Base-by-base conservation (phyloP, 169 alveolate genomes). In the Eimeria tenella region DNA sequence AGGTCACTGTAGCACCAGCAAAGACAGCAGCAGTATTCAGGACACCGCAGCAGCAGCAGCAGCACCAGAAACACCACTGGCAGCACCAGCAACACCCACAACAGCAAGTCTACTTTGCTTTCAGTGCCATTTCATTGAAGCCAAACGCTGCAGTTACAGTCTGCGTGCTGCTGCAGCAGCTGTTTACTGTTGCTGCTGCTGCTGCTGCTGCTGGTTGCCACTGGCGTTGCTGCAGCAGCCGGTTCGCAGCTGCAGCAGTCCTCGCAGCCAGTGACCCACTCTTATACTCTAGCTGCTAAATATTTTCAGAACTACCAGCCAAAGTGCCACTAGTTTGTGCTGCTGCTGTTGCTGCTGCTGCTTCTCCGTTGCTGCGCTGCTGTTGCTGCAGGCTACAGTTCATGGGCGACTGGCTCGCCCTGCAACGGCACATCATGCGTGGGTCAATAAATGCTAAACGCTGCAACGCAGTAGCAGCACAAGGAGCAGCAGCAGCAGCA, bases 201-300 rank as follows among this genome's bases (percentile, higher is more conserved):
- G 84, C 84, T 74, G 84, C 84, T 11, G 84, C 84, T 1, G 84
- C 84, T 74, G 21, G 0, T 58, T 58, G 68, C 68, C 21, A 17
- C 68, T 11, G 68, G 4, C 19, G 21, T 58, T 58, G 68, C 68
- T 58, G 68, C 68, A 58, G 68, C 19, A 58, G 11, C 2, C 19
- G 21, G 11, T 58, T 0, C 68, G 68, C 68, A 11, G 55, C 60
- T 42, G 84, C 84, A 25, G 84, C 84, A 25, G 84, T 74, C 62
- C 42, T 50, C 3, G 84, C 84, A 13, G 84, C 62, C 5, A 25
- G n/a, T 42, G 31, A 13, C 4, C 23, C n/a, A 7, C 42, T 23
- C 8, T 31, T 50, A 74, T 10, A 5, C 42, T 17, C 42, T n/a
- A 3, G 50, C 42, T 19, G 21, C 77, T 68, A 13, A 15, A 3